These are phyloP conservation scores for Epichloe gansuensis DNA, from an alignment of 2,329 filamentous ascomycete genomes.

Conservation along the genomic window DNA sequence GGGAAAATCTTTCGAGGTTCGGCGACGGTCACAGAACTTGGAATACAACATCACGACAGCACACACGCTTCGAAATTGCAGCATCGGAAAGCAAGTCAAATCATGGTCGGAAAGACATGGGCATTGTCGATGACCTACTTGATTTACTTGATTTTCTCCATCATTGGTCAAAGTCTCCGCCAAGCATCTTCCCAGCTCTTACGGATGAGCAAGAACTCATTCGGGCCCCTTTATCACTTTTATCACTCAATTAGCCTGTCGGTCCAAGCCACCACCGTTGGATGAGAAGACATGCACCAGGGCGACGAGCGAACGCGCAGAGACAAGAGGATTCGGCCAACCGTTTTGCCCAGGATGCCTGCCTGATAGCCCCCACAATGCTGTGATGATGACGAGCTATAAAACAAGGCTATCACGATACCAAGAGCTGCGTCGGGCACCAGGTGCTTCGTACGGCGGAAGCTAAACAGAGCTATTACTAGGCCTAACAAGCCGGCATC, in stretches of 20 bases:
- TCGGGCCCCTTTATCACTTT: too few relatives aligned
- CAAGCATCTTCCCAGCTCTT: not conserved
- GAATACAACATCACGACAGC: not conserved
- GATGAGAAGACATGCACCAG: not conserved
- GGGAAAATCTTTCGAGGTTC: not conserved
- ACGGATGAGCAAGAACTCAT: not conserved
- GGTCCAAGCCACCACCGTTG: not conserved
- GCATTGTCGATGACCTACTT: not conserved
- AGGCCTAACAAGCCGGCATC: not conserved
- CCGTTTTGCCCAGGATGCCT: not conserved
- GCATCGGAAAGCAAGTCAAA: not conserved
- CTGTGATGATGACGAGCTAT: not conserved
- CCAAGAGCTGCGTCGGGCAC: not conserved
- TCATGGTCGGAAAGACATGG: not conserved
- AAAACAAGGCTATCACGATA: not conserved
- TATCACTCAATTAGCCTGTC: not conserved
- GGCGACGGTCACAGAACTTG: not conserved
- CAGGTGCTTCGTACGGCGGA: not conserved
- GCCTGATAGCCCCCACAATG: not conserved
- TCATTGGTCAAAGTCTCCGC: not conserved
- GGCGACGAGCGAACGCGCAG: too few relatives aligned
- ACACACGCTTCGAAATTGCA: not conserved
- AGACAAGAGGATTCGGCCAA: not conserved
- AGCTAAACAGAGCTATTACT: not conserved
- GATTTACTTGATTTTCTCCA: not conserved